Percentiles rank a stretch among this genome's conserved stretches.
phyloP scores from a whole-genome alignment of 2,329 filamentous ascomycete species.

The Verticillium zaregamsianum region DNA sequence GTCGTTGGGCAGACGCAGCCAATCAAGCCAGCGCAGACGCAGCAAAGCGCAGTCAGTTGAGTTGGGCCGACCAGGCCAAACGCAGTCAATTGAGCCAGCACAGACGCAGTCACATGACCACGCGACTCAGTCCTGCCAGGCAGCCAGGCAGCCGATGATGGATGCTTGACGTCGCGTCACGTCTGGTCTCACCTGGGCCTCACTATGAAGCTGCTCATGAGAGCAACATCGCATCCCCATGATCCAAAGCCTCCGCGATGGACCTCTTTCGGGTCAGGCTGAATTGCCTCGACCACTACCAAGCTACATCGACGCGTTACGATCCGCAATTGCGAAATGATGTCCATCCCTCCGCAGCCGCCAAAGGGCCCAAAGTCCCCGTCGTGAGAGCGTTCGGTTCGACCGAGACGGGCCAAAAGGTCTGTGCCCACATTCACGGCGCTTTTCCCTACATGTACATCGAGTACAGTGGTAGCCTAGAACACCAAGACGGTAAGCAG shows the following conservation, averaged over 20 bases:
- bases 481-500: constrained; percentile 61
- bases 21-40: no score
- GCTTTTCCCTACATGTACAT: constrained; percentile 95
- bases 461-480: constrained; percentile 70
- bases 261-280: constrained; percentile 84
- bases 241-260: constrained; percentile 27
- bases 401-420: constrained; percentile 91
- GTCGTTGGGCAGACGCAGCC: no score
- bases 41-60: no score
- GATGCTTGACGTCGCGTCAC: not conserved
- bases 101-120: constrained; percentile 15
- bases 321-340: constrained; percentile 74
- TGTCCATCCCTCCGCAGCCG: constrained; percentile 52
- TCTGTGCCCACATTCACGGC: constrained; percentile 93
- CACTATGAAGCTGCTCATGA: not conserved
- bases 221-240: constrained; percentile 3
- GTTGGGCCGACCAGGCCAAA: no score
- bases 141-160: not conserved
- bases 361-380: constrained; percentile 70
- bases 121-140: constrained; percentile 12
- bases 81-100: no score
- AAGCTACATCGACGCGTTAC: constrained; percentile 70
- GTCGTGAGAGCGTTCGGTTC: constrained; percentile 88
- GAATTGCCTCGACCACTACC: constrained; percentile 96
- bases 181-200: not conserved